phyloP scores from a whole-genome alignment of 495 filamentous ascomycete genomes.

The Podospora pseudopauciseta region DNA sequence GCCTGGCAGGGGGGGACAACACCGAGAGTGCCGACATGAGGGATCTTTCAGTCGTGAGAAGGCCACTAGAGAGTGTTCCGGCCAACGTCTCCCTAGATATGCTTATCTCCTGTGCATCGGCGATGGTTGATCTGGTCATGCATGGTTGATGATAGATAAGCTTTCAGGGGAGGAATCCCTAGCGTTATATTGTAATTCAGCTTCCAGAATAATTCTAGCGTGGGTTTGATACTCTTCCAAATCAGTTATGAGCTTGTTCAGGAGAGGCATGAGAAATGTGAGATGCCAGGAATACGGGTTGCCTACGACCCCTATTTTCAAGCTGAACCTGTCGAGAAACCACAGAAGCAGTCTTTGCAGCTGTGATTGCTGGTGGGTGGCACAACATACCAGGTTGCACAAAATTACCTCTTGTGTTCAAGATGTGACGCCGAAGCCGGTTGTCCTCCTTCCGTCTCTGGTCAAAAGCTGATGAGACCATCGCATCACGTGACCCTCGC shows the following conservation, averaged over 20 bases:
- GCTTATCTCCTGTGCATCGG: neutral
- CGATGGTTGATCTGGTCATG: neutral
- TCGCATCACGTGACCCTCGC: neutral
- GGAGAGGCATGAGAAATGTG: neutral
- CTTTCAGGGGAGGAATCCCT: neutral
- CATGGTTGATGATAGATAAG: constrained; percentile 3
- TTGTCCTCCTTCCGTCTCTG: neutral
- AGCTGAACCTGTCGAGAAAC: too few relatives aligned
- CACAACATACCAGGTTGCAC: neutral
- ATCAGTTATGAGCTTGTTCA: neutral
- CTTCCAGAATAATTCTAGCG: constrained; percentile 4
- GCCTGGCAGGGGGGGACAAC: neutral
- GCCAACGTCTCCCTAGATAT: neutral
- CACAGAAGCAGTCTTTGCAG: too few relatives aligned
- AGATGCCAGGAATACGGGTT: neutral
- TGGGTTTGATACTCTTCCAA: neutral
- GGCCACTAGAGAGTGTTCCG: neutral
- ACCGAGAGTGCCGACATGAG: neutral
- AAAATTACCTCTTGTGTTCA: neutral
- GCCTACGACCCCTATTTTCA: too few relatives aligned
- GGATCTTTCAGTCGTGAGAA: neutral
- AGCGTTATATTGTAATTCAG: neutral
- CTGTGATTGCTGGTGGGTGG: neutral
- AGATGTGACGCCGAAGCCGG: neutral
- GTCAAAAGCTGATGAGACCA: constrained; percentile 1